These are phyloP conservation scores for Hymenoscyphus fructigenus DNA, from an alignment of 2,329 filamentous ascomycete species.

Conservation along the genomic window DNA sequence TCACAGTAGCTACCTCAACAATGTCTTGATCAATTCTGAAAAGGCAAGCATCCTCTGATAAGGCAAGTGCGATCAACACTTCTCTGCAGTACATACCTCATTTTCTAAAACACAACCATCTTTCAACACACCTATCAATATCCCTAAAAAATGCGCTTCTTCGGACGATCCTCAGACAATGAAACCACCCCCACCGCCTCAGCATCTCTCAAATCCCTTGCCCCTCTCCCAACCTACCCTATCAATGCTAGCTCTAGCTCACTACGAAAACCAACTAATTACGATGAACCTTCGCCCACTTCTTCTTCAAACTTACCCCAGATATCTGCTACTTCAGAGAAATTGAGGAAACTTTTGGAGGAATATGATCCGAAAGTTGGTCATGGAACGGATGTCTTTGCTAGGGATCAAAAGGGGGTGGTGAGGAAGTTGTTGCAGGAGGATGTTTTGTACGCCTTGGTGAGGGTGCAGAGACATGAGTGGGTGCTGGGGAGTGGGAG, in stretches of 20 bases:
- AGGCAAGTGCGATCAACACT: background rate
- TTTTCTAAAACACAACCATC: background rate
- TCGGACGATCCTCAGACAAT: background rate
- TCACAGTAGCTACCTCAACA: background rate
- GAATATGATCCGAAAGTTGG: conserved; percentile 19
- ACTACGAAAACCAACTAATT: background rate
- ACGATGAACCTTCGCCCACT: no score
- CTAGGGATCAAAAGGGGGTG: conserved; percentile 17
- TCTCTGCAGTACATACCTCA: background rate
- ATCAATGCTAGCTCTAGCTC: background rate
- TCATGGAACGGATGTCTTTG: conserved; percentile 6
- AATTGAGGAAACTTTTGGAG: conserved; percentile 16
- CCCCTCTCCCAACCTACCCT: background rate
- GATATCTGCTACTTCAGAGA: background rate
- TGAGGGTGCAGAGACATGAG: conserved; percentile 20
- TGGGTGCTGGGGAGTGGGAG: conserved; percentile 23
- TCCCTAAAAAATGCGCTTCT: background rate
- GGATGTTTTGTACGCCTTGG: conserved; percentile 20
- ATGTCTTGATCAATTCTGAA: no score
- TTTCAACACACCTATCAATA: background rate
- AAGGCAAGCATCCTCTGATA: no score
- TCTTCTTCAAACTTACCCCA: no score
- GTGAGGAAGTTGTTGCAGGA: conserved; percentile 20
- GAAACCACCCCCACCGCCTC: background rate
- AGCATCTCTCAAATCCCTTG: background rate